A percentile compares a stretch with the other conserved stretches of the same genome.
Evolutionary conservation across 106 monocot species (phyloP).

Genomic region (Acorus gramineus): DNA sequence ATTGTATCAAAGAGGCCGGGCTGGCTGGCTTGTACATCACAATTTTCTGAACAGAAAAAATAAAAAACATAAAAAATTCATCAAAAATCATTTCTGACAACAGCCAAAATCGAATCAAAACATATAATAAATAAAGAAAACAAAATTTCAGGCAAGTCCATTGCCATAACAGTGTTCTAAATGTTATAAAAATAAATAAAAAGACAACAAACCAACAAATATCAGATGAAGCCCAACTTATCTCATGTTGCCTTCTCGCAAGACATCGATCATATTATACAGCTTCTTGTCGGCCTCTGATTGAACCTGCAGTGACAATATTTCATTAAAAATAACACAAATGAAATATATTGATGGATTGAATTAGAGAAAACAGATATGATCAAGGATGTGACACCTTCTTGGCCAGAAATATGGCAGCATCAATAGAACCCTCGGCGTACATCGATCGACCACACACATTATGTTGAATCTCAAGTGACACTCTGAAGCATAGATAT

Average conservation of each 20-base stretch:
- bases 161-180: too few species aligned
- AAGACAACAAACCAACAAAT: too few species aligned
- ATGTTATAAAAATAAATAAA: too few species aligned
- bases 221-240: slow-evolving; percentile 7
- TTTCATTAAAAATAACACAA: background rate
- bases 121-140: too few species aligned
- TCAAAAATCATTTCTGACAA: too few species aligned
- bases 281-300: slow-evolving; percentile 55
- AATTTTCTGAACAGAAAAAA: too few species aligned
- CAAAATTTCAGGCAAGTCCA: too few species aligned
- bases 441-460: slow-evolving; percentile 91
- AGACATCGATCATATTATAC: slow-evolving; percentile 81
- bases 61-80: too few species aligned
- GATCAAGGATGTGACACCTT: slow-evolving; percentile 28
- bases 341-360: background rate
- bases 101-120: too few species aligned
- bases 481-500: slow-evolving; percentile 45
- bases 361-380: background rate
- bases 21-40: too few species aligned
- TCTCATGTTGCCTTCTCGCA: slow-evolving; percentile 81
- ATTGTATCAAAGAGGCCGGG: too few species aligned
- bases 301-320: slow-evolving; percentile 35
- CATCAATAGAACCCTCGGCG: slow-evolving; percentile 86
- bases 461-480: slow-evolving; percentile 96
- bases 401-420: slow-evolving; percentile 79